A percentile compares a stretch with the other conserved stretches of the same genome.
phyloP scores from a whole-genome alignment of 768 basidiomycete genomes.

The Fibroporia radiculosa region DNA sequence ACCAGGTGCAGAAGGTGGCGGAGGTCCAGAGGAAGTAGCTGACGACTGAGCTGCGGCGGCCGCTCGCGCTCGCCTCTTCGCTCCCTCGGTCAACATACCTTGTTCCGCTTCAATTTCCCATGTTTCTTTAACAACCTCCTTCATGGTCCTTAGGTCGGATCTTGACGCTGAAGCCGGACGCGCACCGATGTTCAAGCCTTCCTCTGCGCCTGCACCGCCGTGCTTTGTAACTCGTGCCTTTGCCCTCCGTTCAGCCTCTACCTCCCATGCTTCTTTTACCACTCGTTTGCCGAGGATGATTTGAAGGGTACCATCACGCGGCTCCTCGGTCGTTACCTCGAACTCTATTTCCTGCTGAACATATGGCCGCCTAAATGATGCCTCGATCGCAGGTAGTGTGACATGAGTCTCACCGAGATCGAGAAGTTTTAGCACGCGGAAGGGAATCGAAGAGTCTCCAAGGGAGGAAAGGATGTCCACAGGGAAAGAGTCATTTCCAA shows the following conservation, averaged over 20 bases:
- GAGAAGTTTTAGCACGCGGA: slow-evolving; percentile 46
- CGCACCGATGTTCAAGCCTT: slow-evolving; percentile 1
- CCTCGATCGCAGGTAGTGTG: slow-evolving; percentile 36
- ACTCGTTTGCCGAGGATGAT: slow-evolving; percentile 65
- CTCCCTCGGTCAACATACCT: slow-evolving; percentile 68
- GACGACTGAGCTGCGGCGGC: slow-evolving; percentile 24
- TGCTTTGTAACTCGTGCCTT: slow-evolving; percentile 33
- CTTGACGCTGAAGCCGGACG: not conserved
- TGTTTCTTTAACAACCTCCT: slow-evolving; percentile 47
- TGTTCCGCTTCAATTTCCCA: slow-evolving; percentile 80
- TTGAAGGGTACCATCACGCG: slow-evolving; percentile 41
- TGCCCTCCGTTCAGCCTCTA: slow-evolving; percentile 56
- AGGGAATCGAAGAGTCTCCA: slow-evolving; percentile 25
- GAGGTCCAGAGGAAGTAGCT: slow-evolving; percentile 15
- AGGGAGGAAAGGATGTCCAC: slow-evolving; percentile 25
- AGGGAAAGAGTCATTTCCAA: slow-evolving; percentile 55
- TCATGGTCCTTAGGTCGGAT: too few relatives aligned
- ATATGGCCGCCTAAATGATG: slow-evolving; percentile 31
- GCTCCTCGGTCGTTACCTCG: slow-evolving; percentile 46
- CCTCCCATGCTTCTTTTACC: slow-evolving; percentile 71
- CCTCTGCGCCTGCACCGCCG: slow-evolving; percentile 1
- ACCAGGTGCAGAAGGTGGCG: slow-evolving; percentile 5
- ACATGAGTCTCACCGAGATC: slow-evolving; percentile 63
- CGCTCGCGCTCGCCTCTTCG: slow-evolving; percentile 55
- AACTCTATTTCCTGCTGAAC: slow-evolving; percentile 46